phyloP scores from a whole-genome alignment of 768 basidiomycete genomes.

The Russula sp. region DNA sequence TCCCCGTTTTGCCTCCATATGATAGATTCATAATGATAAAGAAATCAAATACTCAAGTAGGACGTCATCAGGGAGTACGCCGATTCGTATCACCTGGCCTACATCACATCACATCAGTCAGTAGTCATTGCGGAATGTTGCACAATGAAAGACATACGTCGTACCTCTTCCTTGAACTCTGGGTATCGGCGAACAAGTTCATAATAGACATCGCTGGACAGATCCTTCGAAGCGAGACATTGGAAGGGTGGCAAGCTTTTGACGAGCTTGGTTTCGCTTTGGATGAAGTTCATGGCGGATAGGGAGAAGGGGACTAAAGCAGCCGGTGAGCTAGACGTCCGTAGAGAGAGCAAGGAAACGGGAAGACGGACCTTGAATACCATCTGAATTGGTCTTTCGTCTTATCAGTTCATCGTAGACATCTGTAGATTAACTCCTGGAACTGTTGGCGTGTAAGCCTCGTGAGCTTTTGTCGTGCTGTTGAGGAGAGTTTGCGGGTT shows the following conservation, averaged over 20 bases:
- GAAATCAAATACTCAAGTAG: too few species aligned
- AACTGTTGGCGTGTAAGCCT: slow-evolving; percentile 92
- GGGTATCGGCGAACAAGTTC: slow-evolving; percentile 92
- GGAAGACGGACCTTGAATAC: slow-evolving; percentile 61
- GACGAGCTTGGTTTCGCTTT: slow-evolving; percentile 95
- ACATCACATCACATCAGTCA: too few species aligned
- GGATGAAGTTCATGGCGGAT: slow-evolving; percentile 94
- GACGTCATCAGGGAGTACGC: too few species aligned
- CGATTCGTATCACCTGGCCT: too few species aligned
- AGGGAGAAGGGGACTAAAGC: slow-evolving; percentile 80
- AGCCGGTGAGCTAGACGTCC: neutral
- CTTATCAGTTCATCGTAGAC: slow-evolving; percentile 95
- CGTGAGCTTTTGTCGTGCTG: slow-evolving; percentile 90
- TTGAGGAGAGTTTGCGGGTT: slow-evolving; percentile 71
- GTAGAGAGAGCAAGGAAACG: neutral
- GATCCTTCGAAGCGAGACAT: slow-evolving; percentile 83
- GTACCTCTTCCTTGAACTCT: too few species aligned
- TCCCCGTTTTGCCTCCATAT: too few species aligned
- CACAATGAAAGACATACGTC: too few species aligned
- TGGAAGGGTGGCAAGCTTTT: slow-evolving; percentile 93
- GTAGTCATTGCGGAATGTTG: too few species aligned
- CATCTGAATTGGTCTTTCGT: slow-evolving; percentile 56
- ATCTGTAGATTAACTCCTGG: slow-evolving; percentile 94
- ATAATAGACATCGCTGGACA: slow-evolving; percentile 94
- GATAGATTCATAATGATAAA: too few species aligned